These are phyloP conservation scores for Oryza glumipatula DNA, from an alignment of 176 grass and related monocot genomes.

Conservation along the genomic window DNA sequence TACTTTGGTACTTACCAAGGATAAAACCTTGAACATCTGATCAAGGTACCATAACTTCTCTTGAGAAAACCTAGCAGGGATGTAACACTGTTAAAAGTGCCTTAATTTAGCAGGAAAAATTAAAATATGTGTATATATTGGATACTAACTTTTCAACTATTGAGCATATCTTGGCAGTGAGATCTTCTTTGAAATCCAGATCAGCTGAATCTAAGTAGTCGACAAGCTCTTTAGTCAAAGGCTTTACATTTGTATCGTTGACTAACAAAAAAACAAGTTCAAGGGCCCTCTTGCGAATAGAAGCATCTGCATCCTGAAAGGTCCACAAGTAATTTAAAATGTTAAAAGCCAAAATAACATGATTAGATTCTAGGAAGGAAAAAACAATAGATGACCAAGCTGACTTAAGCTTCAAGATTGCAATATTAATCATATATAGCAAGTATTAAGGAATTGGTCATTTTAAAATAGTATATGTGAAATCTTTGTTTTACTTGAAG, in stretches of 20 bases:
- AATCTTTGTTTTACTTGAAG: too few species aligned
- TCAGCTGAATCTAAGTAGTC: constrained; percentile 86
- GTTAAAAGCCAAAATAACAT: constrained; percentile 23
- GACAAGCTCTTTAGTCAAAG: constrained; percentile 87
- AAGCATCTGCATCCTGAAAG: constrained; percentile 94
- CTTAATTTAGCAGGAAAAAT: constrained; percentile 25
- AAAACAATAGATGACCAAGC: constrained; percentile 26
- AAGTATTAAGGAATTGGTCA: constrained; percentile 13
- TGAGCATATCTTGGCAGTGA: constrained; percentile 84
- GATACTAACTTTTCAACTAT: constrained; percentile 85
- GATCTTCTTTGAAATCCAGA: constrained; percentile 96
- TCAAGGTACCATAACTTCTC: constrained; percentile 97
- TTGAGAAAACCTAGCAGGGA: constrained; percentile 87
- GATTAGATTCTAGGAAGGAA: not conserved
- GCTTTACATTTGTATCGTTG: constrained; percentile 89
- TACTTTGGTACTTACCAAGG: constrained; percentile 73
- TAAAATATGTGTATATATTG: not conserved
- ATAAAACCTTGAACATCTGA: constrained; percentile 98
- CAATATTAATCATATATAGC: constrained; percentile 4
- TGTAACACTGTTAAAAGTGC: constrained; percentile 31
- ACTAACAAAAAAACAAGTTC: constrained; percentile 87
- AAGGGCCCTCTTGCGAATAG: constrained; percentile 98
- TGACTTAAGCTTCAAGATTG: constrained; percentile 6
- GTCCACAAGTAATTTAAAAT: constrained; percentile 36
- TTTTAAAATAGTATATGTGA: not conserved